Base-by-base conservation (phyloP, 2,329 filamentous ascomycete genomes). In the Epichloe bromicola region DNA sequence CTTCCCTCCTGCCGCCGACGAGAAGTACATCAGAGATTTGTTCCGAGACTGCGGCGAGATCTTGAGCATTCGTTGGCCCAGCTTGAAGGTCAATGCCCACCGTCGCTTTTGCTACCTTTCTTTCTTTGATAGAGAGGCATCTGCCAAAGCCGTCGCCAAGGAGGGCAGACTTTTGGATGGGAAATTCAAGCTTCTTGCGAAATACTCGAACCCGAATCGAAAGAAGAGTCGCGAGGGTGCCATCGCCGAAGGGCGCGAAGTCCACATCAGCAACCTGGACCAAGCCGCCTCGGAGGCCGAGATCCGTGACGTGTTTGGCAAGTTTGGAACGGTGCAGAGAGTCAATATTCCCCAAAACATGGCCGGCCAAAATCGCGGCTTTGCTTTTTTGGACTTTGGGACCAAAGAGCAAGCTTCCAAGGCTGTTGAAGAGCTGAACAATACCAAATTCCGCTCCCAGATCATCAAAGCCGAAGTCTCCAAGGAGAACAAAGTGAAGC, bases 51-150 rank as follows among this genome's bases (percentile, higher is more conserved):
- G 83, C 60, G 93, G 93, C 42, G 81, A 91, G 42, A 83, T 98
- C 51, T 74, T 95, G 51, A 87, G 84, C 60, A 77, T 97, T 49
- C 84, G 93, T 20, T 93, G 93, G 69, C 93, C 93, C 2, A 95
- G 88, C 51, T 78, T 98, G 48, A 94, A 94, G 64, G 89, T 78
- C 66, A 91, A 96, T 61, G 83, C 85, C 2, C 83, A 87, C 59
- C 86, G 93, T 34, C 85, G 93, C 23, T 98, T 98, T 70, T 96
- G 90, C 71, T 98, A 98, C 65, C 76, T 96, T 6, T 88, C 94
- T n/a, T 96, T 96, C 64, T 76, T 82, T 46, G 80, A 81, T 34
- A 67, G 76, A 3, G 74, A 75, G n/a, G 78, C 79, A 49, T 87
- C 89, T 1, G 74, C 80, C 39, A 80, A 78, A 46, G 90, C 90